Evolutionary conservation across 148 eudicot genomes (phyloP), one percentile per base, ranked within the genome.

Genomic region (Persicaria maculosa): DNA sequence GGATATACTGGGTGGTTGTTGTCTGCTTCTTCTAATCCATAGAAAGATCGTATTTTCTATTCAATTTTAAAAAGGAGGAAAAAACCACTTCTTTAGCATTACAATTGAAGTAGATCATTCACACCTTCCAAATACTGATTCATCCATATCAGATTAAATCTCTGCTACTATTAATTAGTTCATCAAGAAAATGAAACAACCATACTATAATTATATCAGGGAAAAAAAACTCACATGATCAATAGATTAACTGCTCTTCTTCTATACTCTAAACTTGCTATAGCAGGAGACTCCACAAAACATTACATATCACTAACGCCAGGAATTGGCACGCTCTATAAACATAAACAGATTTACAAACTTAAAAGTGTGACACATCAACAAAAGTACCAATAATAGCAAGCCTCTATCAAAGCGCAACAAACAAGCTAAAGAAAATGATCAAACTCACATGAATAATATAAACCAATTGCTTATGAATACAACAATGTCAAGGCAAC

Each of bases 401-500:
- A 6, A 57, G 62, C 62, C 31, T 57, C 62, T 36, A 25, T 36
- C 15, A 59, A 59, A 59, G 40, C 3, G 15, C 31, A 59, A 59
- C 40, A 59, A 9, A 59, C 65, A 59, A 59, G 40, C 0, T 20
- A 22, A 19, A 16, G 11, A 57, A 22, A 59, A 55, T 17, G 2
- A 55, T 55, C 8, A 55, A 17, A 0, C 8, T 31, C 7, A 62
- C 68, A 9, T 31, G 44, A 62, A 44, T 10, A 7, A 62, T 62
- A 25, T 36, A 62, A 31, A 9, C n/a, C 15, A 62, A 62, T 22
- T 11, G 25, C 14, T 31, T 20, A 31, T 25, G 5, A 44, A 31
- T 61, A 10, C 44, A 25, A 70, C 71, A 74, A 72, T 44, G 65
- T 12, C 48, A 74, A 14, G 9, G 74, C 47, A 50, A 36, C 55